Conservation (phyloP, 805 yeast genomes). For the Starmerella etchellsii region DNA sequence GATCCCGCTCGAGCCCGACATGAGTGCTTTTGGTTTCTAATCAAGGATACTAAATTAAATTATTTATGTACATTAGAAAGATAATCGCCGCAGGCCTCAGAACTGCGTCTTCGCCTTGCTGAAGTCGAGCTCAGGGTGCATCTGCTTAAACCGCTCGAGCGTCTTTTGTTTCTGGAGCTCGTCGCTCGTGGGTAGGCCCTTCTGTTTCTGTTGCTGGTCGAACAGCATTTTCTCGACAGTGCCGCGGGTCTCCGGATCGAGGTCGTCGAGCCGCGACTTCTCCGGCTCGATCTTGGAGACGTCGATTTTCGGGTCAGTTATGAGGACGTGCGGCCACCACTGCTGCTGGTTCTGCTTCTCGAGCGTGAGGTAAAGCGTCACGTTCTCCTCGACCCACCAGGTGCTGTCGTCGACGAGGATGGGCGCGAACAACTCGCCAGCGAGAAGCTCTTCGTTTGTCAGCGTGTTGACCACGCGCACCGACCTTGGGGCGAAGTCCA, state of each 20-base stretch:
- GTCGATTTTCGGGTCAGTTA: constrained; percentile 33
- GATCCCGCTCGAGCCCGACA: constrained; percentile 58
- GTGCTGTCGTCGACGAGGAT: constrained; percentile 29
- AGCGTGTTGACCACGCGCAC: constrained; percentile 22
- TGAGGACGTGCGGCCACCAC: constrained; percentile 39
- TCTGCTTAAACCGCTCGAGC: constrained; percentile 30
- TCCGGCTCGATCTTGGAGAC: constrained; percentile 33
- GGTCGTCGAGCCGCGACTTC: constrained; percentile 29
- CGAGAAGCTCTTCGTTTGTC: constrained; percentile 18
- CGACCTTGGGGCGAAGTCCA: constrained; percentile 20
- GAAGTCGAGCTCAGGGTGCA: constrained; percentile 36
- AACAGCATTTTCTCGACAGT: constrained; percentile 39
- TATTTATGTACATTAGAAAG: neutral
- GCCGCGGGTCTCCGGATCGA: constrained; percentile 33
- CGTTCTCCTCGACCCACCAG: constrained; percentile 33
- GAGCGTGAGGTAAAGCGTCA: constrained; percentile 28
- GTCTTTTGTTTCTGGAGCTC: constrained; percentile 27
- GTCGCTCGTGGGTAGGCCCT: constrained; percentile 30
- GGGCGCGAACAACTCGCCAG: constrained; percentile 29
- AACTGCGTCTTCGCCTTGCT: constrained; percentile 24
- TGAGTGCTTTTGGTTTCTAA: constrained; percentile 57
- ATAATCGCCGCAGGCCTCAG: too few species aligned
- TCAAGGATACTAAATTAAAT: neutral
- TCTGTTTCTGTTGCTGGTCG: constrained; percentile 33
- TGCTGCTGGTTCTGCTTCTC: constrained; percentile 30